These are phyloP conservation scores for Bacidia gigantensis DNA, from an alignment of 495 filamentous ascomycete genomes.

Conservation along the genomic window DNA sequence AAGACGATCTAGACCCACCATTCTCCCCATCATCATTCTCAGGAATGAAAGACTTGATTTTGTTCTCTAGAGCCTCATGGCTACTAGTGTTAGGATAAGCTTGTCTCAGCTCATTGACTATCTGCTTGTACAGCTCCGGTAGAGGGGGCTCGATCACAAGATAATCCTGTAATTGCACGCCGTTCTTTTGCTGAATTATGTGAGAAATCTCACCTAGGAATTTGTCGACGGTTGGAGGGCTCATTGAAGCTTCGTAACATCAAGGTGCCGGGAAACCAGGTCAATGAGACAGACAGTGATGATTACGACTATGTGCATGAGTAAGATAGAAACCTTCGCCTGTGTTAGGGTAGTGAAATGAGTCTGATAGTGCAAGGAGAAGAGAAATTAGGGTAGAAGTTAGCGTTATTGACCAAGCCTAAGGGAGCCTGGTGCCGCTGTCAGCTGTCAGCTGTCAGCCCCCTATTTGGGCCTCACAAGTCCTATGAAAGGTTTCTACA, in stretches of 20 bases:
- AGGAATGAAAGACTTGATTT: constrained; percentile 41
- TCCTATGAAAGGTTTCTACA: too few species aligned
- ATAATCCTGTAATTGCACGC: constrained; percentile 39
- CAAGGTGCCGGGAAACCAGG: too few species aligned
- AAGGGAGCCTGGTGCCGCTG: too few species aligned
- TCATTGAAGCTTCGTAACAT: constrained; percentile 14
- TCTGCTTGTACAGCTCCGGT: constrained; percentile 48
- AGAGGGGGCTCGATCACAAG: constrained; percentile 53
- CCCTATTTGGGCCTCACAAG: too few species aligned
- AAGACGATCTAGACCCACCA: constrained; percentile 57
- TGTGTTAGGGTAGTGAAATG: too few species aligned
- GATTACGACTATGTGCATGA: neutral
- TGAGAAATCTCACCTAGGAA: constrained; percentile 41
- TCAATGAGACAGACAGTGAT: neutral
- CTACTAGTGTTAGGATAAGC: constrained; percentile 34
- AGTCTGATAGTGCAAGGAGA: too few species aligned
- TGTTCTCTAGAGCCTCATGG: constrained; percentile 41
- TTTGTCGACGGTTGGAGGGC: constrained; percentile 36
- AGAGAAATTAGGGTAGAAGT: too few species aligned
- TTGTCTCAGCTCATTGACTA: constrained; percentile 50
- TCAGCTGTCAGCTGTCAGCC: too few species aligned
- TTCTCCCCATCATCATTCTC: constrained; percentile 39
- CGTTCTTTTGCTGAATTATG: constrained; percentile 41
- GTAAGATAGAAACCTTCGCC: too few species aligned
- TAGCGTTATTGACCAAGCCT: too few species aligned